Conservation (phyloP, 2,329 filamentous ascomycete species). For the Magnaporthales sp. region DNA sequence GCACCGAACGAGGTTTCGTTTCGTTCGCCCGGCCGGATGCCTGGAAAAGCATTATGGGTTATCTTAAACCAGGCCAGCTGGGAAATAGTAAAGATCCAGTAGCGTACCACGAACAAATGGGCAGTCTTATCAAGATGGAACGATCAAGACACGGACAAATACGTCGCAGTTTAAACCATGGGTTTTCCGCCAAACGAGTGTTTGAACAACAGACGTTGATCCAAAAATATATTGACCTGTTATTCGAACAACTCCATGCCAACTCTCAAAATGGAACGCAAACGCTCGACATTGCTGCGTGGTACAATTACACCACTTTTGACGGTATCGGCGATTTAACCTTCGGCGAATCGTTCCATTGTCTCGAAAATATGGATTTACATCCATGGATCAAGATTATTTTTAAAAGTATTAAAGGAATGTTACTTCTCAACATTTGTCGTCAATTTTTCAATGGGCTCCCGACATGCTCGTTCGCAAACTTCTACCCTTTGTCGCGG, state of each 20-base stretch:
- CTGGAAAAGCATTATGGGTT: conserved; percentile 13
- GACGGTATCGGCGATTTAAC: conserved; percentile 36
- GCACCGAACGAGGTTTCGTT: background rate
- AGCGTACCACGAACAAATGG: background rate
- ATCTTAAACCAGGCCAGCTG: background rate
- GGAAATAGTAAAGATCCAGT: conserved; percentile 5
- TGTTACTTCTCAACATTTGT: conserved; percentile 8
- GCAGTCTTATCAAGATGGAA: conserved; percentile 5
- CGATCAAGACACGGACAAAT: conserved; percentile 4
- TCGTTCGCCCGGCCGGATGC: background rate
- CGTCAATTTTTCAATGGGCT: too few species aligned
- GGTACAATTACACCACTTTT: conserved; percentile 27
- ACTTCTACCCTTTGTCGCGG: background rate
- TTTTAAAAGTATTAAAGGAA: conserved; percentile 8
- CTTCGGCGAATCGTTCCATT: conserved; percentile 34
- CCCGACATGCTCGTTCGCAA: background rate
- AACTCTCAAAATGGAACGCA: conserved; percentile 10
- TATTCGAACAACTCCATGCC: conserved; percentile 18
- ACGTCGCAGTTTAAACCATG: conserved; percentile 6
- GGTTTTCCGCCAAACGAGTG: conserved; percentile 11
- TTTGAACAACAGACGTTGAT: conserved; percentile 9
- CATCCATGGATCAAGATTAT: conserved; percentile 19
- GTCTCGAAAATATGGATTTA: conserved; percentile 23
- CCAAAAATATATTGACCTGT: conserved; percentile 8
- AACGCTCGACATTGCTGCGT: conserved; percentile 14